A percentile compares a stretch with the other conserved stretches of the same genome.
Evolutionary conservation across 2,329 filamentous ascomycete species (phyloP).

Genomic region (Clonostachys rosea): DNA sequence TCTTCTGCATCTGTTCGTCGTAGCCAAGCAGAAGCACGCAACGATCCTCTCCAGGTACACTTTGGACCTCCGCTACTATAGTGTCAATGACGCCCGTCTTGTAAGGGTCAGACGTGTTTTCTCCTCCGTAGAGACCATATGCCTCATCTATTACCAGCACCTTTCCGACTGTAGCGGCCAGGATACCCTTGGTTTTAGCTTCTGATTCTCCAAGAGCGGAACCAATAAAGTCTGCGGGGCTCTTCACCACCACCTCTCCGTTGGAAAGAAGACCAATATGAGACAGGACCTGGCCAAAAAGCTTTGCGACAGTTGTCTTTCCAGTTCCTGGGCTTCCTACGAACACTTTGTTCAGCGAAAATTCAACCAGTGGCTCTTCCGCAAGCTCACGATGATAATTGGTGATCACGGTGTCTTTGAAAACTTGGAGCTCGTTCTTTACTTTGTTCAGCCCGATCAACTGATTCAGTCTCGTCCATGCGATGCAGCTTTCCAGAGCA

Average conservation of each 20-base stretch:
- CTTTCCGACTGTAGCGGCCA: slow-evolving; percentile 63
- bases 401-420: slow-evolving; percentile 55
- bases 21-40: slow-evolving; percentile 72
- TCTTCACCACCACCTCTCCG: slow-evolving; percentile 69
- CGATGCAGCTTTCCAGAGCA: slow-evolving; percentile 42
- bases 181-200: slow-evolving; percentile 65
- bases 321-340: slow-evolving; percentile 70
- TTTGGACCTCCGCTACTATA: slow-evolving; percentile 70
- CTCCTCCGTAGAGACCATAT: slow-evolving; percentile 55
- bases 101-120: slow-evolving; percentile 30
- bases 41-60: slow-evolving; percentile 63
- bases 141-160: slow-evolving; percentile 79
- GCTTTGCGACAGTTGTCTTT: slow-evolving; percentile 70
- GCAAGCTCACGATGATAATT: slow-evolving; percentile 65
- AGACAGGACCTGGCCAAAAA: slow-evolving; percentile 65
- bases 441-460: slow-evolving; percentile 58
- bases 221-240: slow-evolving; percentile 70
- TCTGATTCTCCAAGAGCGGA: slow-evolving; percentile 61
- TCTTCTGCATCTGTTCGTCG: slow-evolving; percentile 61
- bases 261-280: slow-evolving; percentile 64
- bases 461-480: slow-evolving; percentile 53
- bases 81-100: slow-evolving; percentile 67
- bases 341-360: slow-evolving; percentile 65
- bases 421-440: slow-evolving; percentile 52
- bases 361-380: slow-evolving; percentile 54